A percentile compares a stretch with the other conserved stretches of the same genome.
Evolutionary conservation across 257 asterid genomes (phyloP).

Genomic region (Craterostigma plantagineum): DNA sequence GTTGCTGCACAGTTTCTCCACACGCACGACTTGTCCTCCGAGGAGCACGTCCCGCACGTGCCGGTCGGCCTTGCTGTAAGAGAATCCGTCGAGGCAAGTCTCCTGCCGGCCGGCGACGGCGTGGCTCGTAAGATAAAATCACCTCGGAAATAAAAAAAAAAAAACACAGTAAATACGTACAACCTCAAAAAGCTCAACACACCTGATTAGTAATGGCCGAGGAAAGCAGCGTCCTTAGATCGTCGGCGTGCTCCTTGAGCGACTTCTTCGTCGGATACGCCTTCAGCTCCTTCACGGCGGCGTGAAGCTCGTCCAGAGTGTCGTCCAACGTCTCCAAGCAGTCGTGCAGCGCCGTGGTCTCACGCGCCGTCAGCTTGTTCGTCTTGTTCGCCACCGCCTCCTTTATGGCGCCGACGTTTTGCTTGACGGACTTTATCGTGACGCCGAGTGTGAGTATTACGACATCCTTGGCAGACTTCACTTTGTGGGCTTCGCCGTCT

Average conservation of each 20-base stretch:
- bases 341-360: constrained; percentile 46
- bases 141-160: too few species aligned
- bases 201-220: constrained; percentile 69
- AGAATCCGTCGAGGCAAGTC: constrained; percentile 75
- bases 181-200: too few species aligned
- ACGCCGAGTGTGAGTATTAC: constrained; percentile 28
- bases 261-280: constrained; percentile 42
- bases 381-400: constrained; percentile 14
- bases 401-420: constrained; percentile 18
- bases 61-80: constrained; percentile 35
- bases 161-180: too few species aligned
- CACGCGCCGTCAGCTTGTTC: constrained; percentile 22
- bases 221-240: constrained; percentile 53
- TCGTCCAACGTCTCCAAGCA: constrained; percentile 46
- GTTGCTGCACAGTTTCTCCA: constrained; percentile 69
- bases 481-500: constrained; percentile 12
- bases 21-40: constrained; percentile 30
- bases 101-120: too few species aligned
- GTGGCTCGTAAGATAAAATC: too few species aligned
- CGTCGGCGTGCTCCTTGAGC: constrained; percentile 41
- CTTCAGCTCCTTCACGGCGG: constrained; percentile 27
- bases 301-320: constrained; percentile 48
- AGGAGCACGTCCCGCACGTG: constrained; percentile 22
- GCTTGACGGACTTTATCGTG: constrained; percentile 19
- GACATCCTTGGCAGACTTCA: constrained; percentile 28